Conservation (phyloP, 768 basidiomycete species). For the Cyclocybe cylindracea region DNA sequence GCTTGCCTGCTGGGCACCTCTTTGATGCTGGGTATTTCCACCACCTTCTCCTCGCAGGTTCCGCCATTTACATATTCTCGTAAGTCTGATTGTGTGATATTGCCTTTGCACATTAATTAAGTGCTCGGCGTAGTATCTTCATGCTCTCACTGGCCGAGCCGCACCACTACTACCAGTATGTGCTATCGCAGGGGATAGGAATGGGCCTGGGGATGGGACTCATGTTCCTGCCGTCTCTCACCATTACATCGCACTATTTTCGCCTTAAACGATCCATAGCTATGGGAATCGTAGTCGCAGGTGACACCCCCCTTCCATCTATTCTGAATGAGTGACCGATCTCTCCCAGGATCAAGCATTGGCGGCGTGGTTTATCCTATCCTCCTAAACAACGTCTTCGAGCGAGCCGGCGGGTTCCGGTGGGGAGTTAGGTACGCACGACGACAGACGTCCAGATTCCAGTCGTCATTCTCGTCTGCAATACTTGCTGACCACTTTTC, state of each 20-base stretch:
- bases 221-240: conserved; percentile 53
- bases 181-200: conserved; percentile 57
- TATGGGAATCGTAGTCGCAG: conserved; percentile 57
- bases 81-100: conserved; percentile 19
- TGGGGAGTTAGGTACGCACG: conserved; percentile 42
- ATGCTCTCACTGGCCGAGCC: conserved; percentile 52
- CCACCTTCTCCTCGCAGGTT: conserved; percentile 38
- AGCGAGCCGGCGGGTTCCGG: conserved; percentile 34
- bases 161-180: conserved; percentile 50
- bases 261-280: conserved; percentile 46
- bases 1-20: conserved; percentile 42
- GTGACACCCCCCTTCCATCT: conserved; percentile 23
- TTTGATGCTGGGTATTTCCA: conserved; percentile 55
- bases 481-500: conserved; percentile 1
- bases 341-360: conserved; percentile 38
- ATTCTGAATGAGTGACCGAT: not conserved
- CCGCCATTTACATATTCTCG: conserved; percentile 43
- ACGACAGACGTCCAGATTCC: conserved; percentile 15
- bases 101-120: not conserved
- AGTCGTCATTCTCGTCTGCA: not conserved
- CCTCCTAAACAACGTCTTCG: conserved; percentile 49
- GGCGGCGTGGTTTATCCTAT: conserved; percentile 56
- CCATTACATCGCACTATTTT: conserved; percentile 58
- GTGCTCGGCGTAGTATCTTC: conserved; percentile 35
- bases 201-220: conserved; percentile 59